These are phyloP conservation scores for Drechslerella stenobrocha DNA, from an alignment of 2,329 filamentous ascomycete species.

Conservation along the genomic window DNA sequence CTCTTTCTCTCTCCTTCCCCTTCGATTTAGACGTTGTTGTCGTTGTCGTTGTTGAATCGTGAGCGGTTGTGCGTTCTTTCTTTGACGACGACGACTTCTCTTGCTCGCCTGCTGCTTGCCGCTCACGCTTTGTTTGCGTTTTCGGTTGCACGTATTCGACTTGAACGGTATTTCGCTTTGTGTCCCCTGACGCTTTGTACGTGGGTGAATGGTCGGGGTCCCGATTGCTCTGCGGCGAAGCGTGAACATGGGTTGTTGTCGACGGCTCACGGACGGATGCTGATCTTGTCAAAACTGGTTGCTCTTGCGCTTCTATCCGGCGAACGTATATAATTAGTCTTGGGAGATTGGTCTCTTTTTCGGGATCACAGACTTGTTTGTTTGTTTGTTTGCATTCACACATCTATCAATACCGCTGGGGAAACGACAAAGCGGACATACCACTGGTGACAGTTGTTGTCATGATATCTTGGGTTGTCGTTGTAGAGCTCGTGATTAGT, in stretches of 20 bases:
- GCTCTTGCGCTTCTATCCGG: conserved; percentile 60
- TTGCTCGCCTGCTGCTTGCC: conserved; percentile 52
- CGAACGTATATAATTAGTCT: conserved; percentile 32
- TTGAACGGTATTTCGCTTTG: conserved; percentile 91
- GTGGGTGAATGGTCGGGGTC: conserved; percentile 56
- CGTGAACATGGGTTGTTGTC: conserved; percentile 65
- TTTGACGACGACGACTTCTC: conserved; percentile 31
- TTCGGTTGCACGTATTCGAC: conserved; percentile 95
- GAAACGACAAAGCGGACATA: conserved; percentile 54
- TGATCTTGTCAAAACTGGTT: conserved; percentile 52
- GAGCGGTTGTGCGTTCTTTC: conserved; percentile 25
- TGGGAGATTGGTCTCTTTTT: too few species aligned
- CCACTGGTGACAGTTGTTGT: conserved; percentile 70
- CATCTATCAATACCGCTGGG: too few species aligned
- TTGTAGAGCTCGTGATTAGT: conserved; percentile 94
- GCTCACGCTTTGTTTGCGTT: conserved; percentile 78
- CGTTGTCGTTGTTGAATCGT: conserved; percentile 14
- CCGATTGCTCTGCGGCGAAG: conserved; percentile 57
- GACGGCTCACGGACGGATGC: conserved; percentile 86
- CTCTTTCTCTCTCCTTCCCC: conserved; percentile 31
- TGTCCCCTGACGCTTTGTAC: conserved; percentile 71
- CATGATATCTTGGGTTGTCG: conserved; percentile 80
- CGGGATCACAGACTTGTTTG: too few species aligned
- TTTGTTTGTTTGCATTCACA: too few species aligned
- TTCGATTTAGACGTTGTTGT: conserved; percentile 16